These are phyloP conservation scores for Neocallimastix lanati DNA, from an alignment of 192 early-diverging fungal genomes.

Conservation along the genomic window DNA sequence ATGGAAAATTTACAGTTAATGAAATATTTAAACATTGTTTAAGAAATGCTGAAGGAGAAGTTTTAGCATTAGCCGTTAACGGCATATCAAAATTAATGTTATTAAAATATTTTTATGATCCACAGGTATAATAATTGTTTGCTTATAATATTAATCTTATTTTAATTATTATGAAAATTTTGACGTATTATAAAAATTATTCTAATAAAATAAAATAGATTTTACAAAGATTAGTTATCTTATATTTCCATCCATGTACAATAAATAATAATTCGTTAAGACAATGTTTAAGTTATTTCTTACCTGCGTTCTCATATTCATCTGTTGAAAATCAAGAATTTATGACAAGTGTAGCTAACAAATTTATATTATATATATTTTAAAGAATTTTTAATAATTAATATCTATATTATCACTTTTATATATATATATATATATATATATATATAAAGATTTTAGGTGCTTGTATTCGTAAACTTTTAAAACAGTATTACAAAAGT, in stretches of 20 bases:
- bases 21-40: slow-evolving; percentile 29
- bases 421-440: too few relatives aligned
- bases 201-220: slow-evolving; percentile 19
- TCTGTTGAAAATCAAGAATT: slow-evolving; percentile 46
- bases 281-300: slow-evolving; percentile 79
- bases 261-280: slow-evolving; percentile 43
- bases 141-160: too few relatives aligned
- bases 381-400: too few relatives aligned
- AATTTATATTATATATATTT: too few relatives aligned
- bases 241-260: slow-evolving; percentile 66
- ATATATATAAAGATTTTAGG: slow-evolving; percentile 12
- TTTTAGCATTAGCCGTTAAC: slow-evolving; percentile 56
- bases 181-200: too few relatives aligned
- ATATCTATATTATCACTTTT: too few relatives aligned
- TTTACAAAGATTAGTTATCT: slow-evolving; percentile 50
- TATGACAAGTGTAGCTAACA: slow-evolving; percentile 32
- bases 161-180: too few relatives aligned
- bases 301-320: slow-evolving; percentile 68
- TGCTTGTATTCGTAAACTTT: slow-evolving; percentile 13
- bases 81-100: slow-evolving; percentile 58
- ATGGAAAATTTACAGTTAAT: too few relatives aligned
- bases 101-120: slow-evolving; percentile 23
- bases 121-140: too few relatives aligned
- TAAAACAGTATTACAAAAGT: slow-evolving; percentile 9
- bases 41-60: slow-evolving; percentile 25